Conservation (phyloP, 305 asterid species). For the Fraxinus platypoda region DNA sequence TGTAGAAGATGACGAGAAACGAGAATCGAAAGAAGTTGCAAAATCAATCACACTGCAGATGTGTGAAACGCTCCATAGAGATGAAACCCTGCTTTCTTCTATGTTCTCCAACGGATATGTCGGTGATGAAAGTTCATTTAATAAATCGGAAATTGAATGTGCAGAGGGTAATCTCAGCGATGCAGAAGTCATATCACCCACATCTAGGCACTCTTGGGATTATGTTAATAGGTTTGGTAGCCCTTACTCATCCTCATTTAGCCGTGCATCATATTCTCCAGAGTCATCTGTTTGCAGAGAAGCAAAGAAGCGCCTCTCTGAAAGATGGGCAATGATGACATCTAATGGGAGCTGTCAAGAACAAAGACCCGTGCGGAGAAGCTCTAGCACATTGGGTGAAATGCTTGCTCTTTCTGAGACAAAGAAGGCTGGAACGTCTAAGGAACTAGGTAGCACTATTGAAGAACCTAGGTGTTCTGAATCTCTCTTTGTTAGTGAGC, state of each 20-base stretch:
- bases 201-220: slow-evolving; percentile 52
- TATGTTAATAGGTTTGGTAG: slow-evolving; percentile 45
- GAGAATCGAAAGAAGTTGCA: slow-evolving; percentile 76
- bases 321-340: slow-evolving; percentile 57
- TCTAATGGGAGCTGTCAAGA: slow-evolving; percentile 44
- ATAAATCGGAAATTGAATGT: slow-evolving; percentile 47
- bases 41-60: slow-evolving; percentile 59
- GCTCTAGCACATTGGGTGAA: slow-evolving; percentile 68
- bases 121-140: slow-evolving; percentile 54
- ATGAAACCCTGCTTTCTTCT: slow-evolving; percentile 48
- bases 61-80: slow-evolving; percentile 25
- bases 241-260: slow-evolving; percentile 50
- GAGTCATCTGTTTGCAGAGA: slow-evolving; percentile 55
- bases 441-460: slow-evolving; percentile 29
- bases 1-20: slow-evolving; percentile 59
- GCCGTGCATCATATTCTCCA: slow-evolving; percentile 60
- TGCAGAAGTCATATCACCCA: slow-evolving; percentile 49
- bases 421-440: slow-evolving; percentile 36
- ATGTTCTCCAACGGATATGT: slow-evolving; percentile 46
- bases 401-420: slow-evolving; percentile 72
- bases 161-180: slow-evolving; percentile 46
- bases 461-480: slow-evolving; percentile 29
- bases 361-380: slow-evolving; percentile 42
- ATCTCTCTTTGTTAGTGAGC: slow-evolving; percentile 24
- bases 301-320: slow-evolving; percentile 59